Evolutionary conservation across 257 asterid genomes (phyloP), one percentile per base, ranked within the genome.

Genomic region (Solanum infundibuliforme): DNA sequence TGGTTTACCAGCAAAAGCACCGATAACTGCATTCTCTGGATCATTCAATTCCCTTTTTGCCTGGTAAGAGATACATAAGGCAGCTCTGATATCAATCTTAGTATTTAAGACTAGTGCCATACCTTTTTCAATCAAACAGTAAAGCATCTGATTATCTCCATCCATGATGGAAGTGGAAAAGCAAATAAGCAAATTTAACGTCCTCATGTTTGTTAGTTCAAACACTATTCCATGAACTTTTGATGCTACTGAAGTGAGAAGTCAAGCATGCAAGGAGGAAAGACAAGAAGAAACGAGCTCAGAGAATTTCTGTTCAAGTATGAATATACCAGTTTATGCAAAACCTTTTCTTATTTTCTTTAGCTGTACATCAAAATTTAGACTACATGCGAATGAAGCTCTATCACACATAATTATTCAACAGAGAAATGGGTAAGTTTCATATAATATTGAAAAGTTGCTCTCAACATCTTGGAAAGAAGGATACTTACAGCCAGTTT

Each of bases 31-130:
- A 92, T 93, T 97, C 89, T 97, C 99, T 83, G 97, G 97, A 93
- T 93, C 98, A 73, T 94, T 93, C 87, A 97, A 91, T 86, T 97
- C 99, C 91, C 99, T 97, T 92, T 90, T 93, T 60, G 98, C 98
- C 99, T 97, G 94, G 87, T 89, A 23, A 52, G 69, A 87, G 84
- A 76, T 79, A 81, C 69, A 89, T 34, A 16, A 88, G 43, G 21
- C 69, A 82, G 86, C 43, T 82, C 34, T 82, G 86, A 46, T 48
- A 82, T 55, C 65, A 55, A 55, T 48, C 32, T 35, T 20, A 82
- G 20, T 10, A 82, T 46, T 82, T 46, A 31, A 82, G 69, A 82
- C 31, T 82, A 48, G 12, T 48, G 85, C 6, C 41, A 18, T 29
- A 46, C 25, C 39, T 81, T 81, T 41, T 60, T 39, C 83, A 84